Evolutionary conservation across 176 grass and related monocot species (phyloP), one percentile per base, ranked within the genome.

Genomic region (Olyra latifolia): DNA sequence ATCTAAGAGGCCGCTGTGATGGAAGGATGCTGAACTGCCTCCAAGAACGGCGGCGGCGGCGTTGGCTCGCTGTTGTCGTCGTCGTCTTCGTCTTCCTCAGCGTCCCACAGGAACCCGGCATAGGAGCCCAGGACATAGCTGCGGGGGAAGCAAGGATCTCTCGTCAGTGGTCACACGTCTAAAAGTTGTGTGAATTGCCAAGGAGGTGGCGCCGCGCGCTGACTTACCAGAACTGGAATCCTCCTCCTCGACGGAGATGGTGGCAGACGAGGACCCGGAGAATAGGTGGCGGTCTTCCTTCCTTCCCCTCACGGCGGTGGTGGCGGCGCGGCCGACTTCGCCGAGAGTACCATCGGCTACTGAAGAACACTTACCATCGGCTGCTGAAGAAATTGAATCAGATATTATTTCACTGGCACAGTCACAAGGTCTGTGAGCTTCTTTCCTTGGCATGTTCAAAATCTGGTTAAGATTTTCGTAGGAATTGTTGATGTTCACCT

Each of bases 71-170:
- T 47, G 62, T 15, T 2, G 23, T 69, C 2, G 4, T n/a, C n/a
- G n/a, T 8, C 64, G 3, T 77, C 77, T 0, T 86, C 86, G 10
- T 85, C 86, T 7, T 91, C 90, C 78, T 88, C 90, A 41, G 86
- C 82, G 29, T 86, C 86, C 90, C 90, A 92, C 61, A 92, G 53
- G 78, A 92, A 92, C 0, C 75, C 78, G 39, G 83, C 90, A 43
- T 92, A 92, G 4, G 90, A 92, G 25, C 67, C 86, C 79, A 88
- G 59, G 22, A 91, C 66, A 20, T 88, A 85, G 77, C 85, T 91
- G 85, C 75, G 87, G 22, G 3, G 32, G 52, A 30, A 56, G 28
- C 45, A 22, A 24, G 55, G 24, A 30, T 13, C 20, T 0, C n/a
- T n/a, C n/a, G n/a, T 8, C 4, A 35, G 32, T 35, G 32, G n/a